phyloP scores from a whole-genome alignment of 2,329 filamentous ascomycete genomes.

The Macroventuria anomochaeta region DNA sequence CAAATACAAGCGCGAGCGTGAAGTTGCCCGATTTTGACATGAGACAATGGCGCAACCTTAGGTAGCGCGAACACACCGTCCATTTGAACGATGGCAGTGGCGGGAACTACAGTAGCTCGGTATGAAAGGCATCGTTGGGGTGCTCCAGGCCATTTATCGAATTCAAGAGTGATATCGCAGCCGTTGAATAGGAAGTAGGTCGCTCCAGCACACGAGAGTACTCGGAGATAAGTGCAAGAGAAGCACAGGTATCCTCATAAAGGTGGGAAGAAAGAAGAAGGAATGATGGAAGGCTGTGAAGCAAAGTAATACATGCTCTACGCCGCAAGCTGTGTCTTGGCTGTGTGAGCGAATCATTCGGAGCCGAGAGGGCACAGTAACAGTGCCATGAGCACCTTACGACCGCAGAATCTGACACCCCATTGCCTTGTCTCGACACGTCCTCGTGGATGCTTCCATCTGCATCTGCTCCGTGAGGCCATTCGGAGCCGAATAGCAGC shows the following conservation, averaged over 20 bases:
- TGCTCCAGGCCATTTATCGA: too few relatives aligned
- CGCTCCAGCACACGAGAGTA: neutral
- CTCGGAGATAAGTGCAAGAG: neutral
- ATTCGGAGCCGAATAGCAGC: constrained; percentile 5
- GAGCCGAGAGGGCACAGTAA: neutral
- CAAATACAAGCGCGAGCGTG: too few relatives aligned
- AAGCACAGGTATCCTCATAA: neutral
- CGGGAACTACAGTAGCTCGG: too few relatives aligned
- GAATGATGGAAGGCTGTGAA: neutral
- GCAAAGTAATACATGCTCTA: neutral
- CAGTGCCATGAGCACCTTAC: neutral
- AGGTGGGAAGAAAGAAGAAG: neutral
- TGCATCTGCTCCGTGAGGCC: neutral
- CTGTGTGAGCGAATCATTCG: neutral
- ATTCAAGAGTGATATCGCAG: too few relatives aligned
- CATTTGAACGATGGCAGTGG: neutral
- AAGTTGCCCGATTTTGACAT: neutral
- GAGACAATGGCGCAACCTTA: neutral
- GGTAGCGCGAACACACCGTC: neutral
- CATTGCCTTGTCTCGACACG: neutral
- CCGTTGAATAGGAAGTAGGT: too few relatives aligned
- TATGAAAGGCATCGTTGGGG: neutral
- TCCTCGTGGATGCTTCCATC: neutral
- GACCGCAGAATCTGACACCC: neutral
- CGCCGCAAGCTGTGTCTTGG: neutral